Base-by-base conservation (phyloP, 179 eudicot genomes). In the Amaranthus tricolor region DNA sequence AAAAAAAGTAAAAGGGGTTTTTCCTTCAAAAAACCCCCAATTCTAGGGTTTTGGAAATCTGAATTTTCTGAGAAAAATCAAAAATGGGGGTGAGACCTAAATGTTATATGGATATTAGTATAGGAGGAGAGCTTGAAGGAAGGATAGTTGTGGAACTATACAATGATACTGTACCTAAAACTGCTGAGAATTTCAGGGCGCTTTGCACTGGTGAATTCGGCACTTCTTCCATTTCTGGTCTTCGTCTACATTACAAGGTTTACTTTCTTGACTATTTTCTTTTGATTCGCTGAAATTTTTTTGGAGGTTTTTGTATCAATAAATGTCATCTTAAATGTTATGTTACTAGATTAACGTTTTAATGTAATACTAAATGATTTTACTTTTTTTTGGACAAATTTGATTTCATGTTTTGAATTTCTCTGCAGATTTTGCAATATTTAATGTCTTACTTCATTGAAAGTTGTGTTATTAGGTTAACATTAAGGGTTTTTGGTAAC, bases 101-200 rank as follows among this genome's bases (percentile, higher is more conserved):
- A 79, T 87, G 93, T 70, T 94, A 43, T 76, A 15, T 94, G 87
- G 98, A 94, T 73, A 85, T 94, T 40, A 87, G 89, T 78, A 86
- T 94, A 17, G 95, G 93, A 40, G 97, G 92, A 15, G 96, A 94
- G 53, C 51, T 86, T 20, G 90, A 88, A 77, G 97, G 98, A 50
- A 82, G 98, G 55, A 83, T 94, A 3, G 89, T 94, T 17, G 70
- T 91, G 62, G 96, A 94, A 84, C 84, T 94, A 49, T 94, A 76
- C 66, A 77, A 79, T 9, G 86, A 91, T 72, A 89, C 90, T n/a
- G 96, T 91, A 21, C 98, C 98, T 12, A 91, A 82, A 80, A 94
- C 97, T 49, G 92, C 88, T 56, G 96, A 94, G 76, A 94, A 94
- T 84, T 94, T 94, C 74, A 91, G 98, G 84, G 98, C 96, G 78